A percentile compares a stretch with the other conserved stretches of the same genome.
Conservation (phyloP, 345 rosid genomes). For the Lumnitzera littorea region DNA sequence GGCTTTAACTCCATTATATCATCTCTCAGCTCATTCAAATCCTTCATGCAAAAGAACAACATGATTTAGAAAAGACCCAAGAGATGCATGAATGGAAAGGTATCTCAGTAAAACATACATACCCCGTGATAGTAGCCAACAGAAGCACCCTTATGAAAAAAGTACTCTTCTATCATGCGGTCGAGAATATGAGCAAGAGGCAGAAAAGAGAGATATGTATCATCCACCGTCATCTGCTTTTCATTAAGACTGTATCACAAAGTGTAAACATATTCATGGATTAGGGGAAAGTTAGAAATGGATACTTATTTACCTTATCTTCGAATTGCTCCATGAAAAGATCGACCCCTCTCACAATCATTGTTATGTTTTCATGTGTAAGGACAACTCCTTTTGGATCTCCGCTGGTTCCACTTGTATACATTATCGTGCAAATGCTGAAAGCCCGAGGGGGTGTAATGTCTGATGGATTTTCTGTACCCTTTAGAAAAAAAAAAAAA, state of each 20-base stretch:
- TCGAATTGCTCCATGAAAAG: constrained; percentile 78
- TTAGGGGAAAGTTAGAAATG: background rate
- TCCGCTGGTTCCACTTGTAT: constrained; percentile 98
- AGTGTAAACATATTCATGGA: constrained; percentile 4
- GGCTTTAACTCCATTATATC: constrained; percentile 85
- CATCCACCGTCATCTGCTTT: constrained; percentile 73
- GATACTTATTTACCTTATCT: constrained; percentile 56
- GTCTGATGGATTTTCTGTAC: constrained; percentile 49
- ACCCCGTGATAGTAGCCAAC: constrained; percentile 98
- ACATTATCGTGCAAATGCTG: constrained; percentile 85
- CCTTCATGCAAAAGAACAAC: constrained; percentile 28
- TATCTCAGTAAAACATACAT: constrained; percentile 7
- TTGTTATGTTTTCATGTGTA: constrained; percentile 65
- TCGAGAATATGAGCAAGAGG: constrained; percentile 95
- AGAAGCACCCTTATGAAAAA: constrained; percentile 84
- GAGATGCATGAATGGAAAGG: background rate
- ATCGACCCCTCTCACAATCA: constrained; percentile 61
- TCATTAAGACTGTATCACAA: constrained; percentile 5
- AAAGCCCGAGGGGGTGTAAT: constrained; percentile 52
- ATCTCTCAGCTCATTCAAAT: constrained; percentile 75
- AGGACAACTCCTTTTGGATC: constrained; percentile 93
- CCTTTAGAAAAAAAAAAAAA: constrained; percentile 27
- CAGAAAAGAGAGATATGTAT: constrained; percentile 83
- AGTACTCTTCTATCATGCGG: constrained; percentile 78
- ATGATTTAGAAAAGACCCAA: background rate